These are phyloP conservation scores for Sedum album DNA, from an alignment of 164 flowering plant genomes.

Conservation along the genomic window DNA sequence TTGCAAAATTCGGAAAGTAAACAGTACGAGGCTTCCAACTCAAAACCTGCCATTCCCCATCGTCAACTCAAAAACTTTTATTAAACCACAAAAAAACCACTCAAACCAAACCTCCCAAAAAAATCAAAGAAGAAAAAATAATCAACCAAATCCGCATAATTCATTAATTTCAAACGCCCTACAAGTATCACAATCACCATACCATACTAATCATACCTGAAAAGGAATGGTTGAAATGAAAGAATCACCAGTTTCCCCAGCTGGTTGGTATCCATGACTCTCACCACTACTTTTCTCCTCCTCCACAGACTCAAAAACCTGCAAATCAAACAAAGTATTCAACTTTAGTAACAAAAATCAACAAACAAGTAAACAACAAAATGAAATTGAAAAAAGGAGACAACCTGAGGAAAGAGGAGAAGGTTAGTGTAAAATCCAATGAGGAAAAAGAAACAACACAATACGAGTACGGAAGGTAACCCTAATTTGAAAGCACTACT, in stretches of 20 bases:
- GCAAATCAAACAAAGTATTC: not conserved
- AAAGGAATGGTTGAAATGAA: constrained; percentile 4
- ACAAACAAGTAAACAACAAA: not conserved
- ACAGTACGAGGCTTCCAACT: constrained; percentile 7
- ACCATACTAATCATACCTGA: not conserved
- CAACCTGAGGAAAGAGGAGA: not conserved
- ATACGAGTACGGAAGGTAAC: not conserved
- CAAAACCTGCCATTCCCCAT: not conserved
- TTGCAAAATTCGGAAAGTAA: constrained; percentile 8
- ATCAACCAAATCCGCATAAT: no score
- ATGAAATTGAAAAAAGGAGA: not conserved
- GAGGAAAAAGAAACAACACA: constrained; percentile 4
- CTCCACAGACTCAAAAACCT: not conserved
- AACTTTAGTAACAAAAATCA: not conserved
- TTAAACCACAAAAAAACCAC: not conserved
- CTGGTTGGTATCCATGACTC: not conserved
- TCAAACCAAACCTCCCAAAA: not conserved
- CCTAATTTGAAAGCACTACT: not conserved
- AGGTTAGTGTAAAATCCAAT: not conserved
- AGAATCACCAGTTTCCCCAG: constrained; percentile 2
- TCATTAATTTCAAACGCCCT: no score
- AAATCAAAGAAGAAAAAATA: no score
- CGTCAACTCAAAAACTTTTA: not conserved
- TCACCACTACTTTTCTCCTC: not conserved
- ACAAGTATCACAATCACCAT: no score